These are phyloP conservation scores for Colletotrichum sansevieriae DNA, from an alignment of 2,329 filamentous ascomycete genomes.

Conservation along the genomic window DNA sequence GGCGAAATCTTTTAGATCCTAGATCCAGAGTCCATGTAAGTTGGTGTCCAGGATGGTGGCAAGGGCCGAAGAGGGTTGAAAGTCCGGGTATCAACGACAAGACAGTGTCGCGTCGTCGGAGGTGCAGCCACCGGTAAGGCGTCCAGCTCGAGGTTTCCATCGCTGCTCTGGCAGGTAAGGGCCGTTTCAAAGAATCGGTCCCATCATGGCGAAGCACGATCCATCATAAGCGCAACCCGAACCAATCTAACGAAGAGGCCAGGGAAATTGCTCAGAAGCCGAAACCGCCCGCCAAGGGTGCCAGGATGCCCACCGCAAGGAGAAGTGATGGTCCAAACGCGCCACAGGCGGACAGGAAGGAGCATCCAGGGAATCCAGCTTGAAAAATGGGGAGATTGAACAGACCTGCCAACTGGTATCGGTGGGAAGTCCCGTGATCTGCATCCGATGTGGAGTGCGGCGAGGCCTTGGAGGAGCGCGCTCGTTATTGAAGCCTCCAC, in stretches of 20 bases:
- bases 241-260: slow-evolving; percentile 11
- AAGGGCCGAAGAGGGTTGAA: slow-evolving; percentile 35
- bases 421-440: slow-evolving; percentile 94
- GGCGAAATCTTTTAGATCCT: slow-evolving; percentile 99
- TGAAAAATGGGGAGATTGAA: slow-evolving; percentile 72
- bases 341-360: slow-evolving; percentile 41
- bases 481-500: slow-evolving; percentile 62
- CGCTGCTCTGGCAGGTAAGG: slow-evolving; percentile 24
- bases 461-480: slow-evolving; percentile 80
- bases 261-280: slow-evolving; percentile 5
- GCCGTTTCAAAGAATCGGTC: slow-evolving; percentile 40
- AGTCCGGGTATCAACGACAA: slow-evolving; percentile 28
- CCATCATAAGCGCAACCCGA: slow-evolving; percentile 34
- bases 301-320: slow-evolving; percentile 26
- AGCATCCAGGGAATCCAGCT: slow-evolving; percentile 58
- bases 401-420: slow-evolving; percentile 99
- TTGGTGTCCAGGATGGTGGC: slow-evolving; percentile 56
- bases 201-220: slow-evolving; percentile 34
- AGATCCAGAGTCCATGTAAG: slow-evolving; percentile 86
- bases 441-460: slow-evolving; percentile 96
- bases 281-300: slow-evolving; percentile 21
- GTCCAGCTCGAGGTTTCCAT: slow-evolving; percentile 40
- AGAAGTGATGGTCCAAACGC: slow-evolving; percentile 24
- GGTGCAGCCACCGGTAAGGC: slow-evolving; percentile 5
- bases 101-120: slow-evolving; percentile 19